These are phyloP conservation scores for Ilex aquifolium DNA, from an alignment of 257 asterid genomes.

Conservation along the genomic window DNA sequence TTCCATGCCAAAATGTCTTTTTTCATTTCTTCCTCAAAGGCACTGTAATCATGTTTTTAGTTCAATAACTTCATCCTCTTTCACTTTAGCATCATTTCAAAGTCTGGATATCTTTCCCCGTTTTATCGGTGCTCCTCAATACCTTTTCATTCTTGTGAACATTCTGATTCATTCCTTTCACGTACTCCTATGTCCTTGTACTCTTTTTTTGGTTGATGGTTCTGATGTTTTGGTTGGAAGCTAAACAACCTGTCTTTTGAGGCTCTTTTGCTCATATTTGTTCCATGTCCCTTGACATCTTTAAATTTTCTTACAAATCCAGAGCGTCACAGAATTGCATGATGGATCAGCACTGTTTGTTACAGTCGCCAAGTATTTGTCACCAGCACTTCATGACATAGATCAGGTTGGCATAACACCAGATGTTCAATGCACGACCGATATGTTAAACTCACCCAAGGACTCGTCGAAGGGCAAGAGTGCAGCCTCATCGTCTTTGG, in stretches of 20 bases:
- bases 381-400: conserved; percentile 89
- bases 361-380: conserved; percentile 83
- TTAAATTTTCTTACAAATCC: conserved; percentile 15
- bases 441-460: conserved; percentile 47
- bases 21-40: too few species aligned
- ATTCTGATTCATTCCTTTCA: too few species aligned
- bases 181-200: neutral
- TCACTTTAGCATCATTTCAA: too few species aligned
- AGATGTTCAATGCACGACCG: conserved; percentile 71
- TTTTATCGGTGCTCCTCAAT: too few species aligned
- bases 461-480: conserved; percentile 32
- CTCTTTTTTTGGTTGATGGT: neutral
- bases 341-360: conserved; percentile 93
- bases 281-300: neutral
- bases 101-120: too few species aligned
- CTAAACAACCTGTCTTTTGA: too few species aligned
- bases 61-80: too few species aligned
- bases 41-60: too few species aligned
- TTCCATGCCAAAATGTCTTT: too few species aligned
- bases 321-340: conserved; percentile 85
- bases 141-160: neutral
- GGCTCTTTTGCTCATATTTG: too few species aligned
- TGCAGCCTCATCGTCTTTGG: conserved; percentile 44
- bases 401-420: conserved; percentile 91
- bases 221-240: too few species aligned